Percentiles rank a stretch among this genome's conserved stretches.
phyloP scores from a whole-genome alignment of 1,139 yeast genomes.

The Saccharomyces hybrid region DNA sequence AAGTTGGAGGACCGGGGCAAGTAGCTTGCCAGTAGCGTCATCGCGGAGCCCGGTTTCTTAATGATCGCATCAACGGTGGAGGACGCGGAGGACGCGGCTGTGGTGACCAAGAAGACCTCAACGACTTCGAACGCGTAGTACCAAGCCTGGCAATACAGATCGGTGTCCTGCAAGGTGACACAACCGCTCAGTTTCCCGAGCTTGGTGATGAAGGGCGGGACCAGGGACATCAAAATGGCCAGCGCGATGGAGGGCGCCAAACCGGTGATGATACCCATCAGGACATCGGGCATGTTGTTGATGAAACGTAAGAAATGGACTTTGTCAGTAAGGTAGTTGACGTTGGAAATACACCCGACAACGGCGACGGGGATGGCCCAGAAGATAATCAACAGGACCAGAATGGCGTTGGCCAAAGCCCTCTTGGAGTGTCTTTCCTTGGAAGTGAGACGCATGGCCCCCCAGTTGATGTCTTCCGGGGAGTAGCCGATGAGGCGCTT shows the following conservation, averaged over 20 bases:
- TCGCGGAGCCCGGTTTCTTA: conserved; percentile 46
- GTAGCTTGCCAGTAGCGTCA: conserved; percentile 49
- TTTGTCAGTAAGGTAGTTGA: conserved; percentile 53
- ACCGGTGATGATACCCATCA: conserved; percentile 68
- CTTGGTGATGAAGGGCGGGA: conserved; percentile 70
- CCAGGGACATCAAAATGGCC: conserved; percentile 60
- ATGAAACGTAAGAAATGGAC: conserved; percentile 59
- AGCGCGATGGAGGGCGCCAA: conserved; percentile 63
- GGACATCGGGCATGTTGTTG: conserved; percentile 47
- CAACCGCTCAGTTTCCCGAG: conserved; percentile 68
- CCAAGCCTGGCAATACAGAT: conserved; percentile 76
- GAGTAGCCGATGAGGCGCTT: conserved; percentile 51
- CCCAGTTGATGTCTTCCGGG: conserved; percentile 61
- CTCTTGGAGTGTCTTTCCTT: conserved; percentile 47
- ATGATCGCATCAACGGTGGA: conserved; percentile 55
- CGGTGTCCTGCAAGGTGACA: conserved; percentile 63
- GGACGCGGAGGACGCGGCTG: conserved; percentile 75
- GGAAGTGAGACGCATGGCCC: conserved; percentile 53
- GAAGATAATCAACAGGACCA: conserved; percentile 52
- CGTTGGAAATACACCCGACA: conserved; percentile 71
- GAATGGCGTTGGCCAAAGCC: conserved; percentile 45
- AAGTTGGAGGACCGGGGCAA: conserved; percentile 71
- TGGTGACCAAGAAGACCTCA: conserved; percentile 74
- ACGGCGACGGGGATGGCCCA: conserved; percentile 91
- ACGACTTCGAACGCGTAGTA: conserved; percentile 85